Percentiles rank a stretch among this genome's conserved stretches.
Conservation (phyloP, 768 basidiomycete genomes). For the Phaeolepiota aurea region DNA sequence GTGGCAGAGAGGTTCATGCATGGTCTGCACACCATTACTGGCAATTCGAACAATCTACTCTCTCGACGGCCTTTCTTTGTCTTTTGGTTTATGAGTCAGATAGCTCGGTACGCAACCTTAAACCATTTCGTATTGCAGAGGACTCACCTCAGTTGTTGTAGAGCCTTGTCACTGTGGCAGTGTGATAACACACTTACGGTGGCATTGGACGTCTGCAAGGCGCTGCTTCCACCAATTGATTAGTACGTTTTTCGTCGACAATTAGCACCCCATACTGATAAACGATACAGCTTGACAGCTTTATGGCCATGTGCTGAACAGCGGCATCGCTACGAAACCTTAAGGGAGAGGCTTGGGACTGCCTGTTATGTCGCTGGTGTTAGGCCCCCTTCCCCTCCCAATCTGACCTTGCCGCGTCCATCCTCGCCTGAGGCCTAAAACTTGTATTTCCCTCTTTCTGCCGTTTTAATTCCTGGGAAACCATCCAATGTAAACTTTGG, state of each 20-base stretch:
- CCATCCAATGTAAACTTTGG: background rate
- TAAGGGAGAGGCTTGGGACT: conserved; percentile 35
- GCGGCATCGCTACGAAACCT: conserved; percentile 34
- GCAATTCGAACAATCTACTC: conserved; percentile 38
- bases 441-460: conserved; percentile 7
- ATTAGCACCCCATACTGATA: conserved; percentile 9
- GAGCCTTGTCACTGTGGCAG: conserved; percentile 52
- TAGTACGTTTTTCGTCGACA: conserved; percentile 31
- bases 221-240: conserved; percentile 52
- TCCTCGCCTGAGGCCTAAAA: conserved; percentile 16
- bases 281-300: conserved; percentile 30
- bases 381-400: conserved; percentile 30
- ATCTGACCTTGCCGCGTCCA: conserved; percentile 22
- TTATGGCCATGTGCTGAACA: conserved; percentile 66
- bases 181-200: conserved; percentile 48
- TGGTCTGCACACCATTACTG: conserved; percentile 55
- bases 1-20: conserved; percentile 54
- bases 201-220: conserved; percentile 55
- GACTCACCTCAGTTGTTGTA: conserved; percentile 14
- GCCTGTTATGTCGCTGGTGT: conserved; percentile 43
- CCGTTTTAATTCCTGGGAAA: background rate
- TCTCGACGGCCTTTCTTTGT: conserved; percentile 57
- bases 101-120: conserved; percentile 35
- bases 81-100: conserved; percentile 73
- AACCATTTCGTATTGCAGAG: conserved; percentile 3